Base-by-base conservation (phyloP, 345 rosid genomes). In the Geranium brycei region DNA sequence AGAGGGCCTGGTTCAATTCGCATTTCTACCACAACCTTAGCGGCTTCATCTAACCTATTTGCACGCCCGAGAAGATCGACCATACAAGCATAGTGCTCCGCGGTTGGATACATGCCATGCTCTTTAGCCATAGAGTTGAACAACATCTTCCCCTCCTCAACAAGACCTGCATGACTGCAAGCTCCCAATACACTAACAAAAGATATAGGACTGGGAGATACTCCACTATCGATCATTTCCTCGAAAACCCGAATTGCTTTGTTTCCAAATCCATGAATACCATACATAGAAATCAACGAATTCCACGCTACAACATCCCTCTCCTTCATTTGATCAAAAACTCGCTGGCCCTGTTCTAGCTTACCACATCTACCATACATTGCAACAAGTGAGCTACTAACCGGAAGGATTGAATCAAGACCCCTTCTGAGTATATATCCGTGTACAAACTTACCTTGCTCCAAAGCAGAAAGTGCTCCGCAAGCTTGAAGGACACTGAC, bases 81-180 rank as follows among this genome's bases (percentile, higher is more conserved):
- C 96, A 92, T 89, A 72, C 93, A 82, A 68, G 98, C 96, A 71
- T 92, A 92, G 77, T 92, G 98, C 81, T 89, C 96, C 35, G 83
- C 79, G 15, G 73, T 75, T 55, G 98, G 97, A 61, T 66, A 57
- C 17, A 89, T 82, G 70, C 79, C 66, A 60, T 92, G 87, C 19
- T 76, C 75, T 70, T 75, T 66, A 68, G 38, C 73, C 95, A 89
- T 92, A 0, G 86, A 78, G 38, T 78, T 63, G 63, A 87, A 92
- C 58, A 82, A 65, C 73, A 63, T 66, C 73, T 86, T 85, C 31
- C 98, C 98, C 66, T 87, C 83, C 66, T 86, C 95, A 13, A 92
- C 81, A 40, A 92, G 85, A 28, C 97, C 93, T 56, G 87, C 83
- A 69, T 92, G 98, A 72, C 98, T 92, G 72, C 97, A 92, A 65